Base-by-base conservation (phyloP, 768 basidiomycete species). In the Xerocomus brunneocitrinus region DNA sequence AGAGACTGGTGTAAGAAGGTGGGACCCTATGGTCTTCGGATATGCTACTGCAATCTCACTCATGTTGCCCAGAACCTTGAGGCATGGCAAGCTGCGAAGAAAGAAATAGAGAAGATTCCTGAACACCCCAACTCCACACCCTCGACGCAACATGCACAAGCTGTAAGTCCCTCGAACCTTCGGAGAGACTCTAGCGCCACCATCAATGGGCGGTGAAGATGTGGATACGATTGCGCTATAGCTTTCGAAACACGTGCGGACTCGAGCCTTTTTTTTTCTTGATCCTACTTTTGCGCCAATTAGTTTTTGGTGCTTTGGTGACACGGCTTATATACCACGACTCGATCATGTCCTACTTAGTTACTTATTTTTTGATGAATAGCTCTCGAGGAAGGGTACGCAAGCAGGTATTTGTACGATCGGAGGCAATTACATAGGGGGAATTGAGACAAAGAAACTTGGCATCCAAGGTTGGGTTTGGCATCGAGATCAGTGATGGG, bases 1-100 rank as follows among this genome's bases (percentile, higher is more conserved):
- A 81, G 88, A 47, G 97, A 98, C 61, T 98, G 95, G 95, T 95
- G 93, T 70, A 87, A 89, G 76, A 91, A 94, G 85, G 95, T 93
- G 55, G 32, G 59, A 49, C 24, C 48, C 52, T 47, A 24, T 35
- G 22, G 9, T 49, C 49, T 52, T 44, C 13, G 52, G 46, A 39
- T 50, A 47, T 34, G n/a, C 36, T 50, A 5, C 47, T 44, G 46
- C 50, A 48, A 59, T 48, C 51, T 67, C 51, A 60, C 53, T 49
- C 43, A 27, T 53, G 55, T 56, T 52, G 30, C 50, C 46, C 60
- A 98, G 95, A 99, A 98, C 72, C 76, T 99, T 47, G 91, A 97
- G 64, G 90, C 88, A 49, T 99, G 97, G 97, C 88, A 95, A 73
- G 93, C 93, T 63, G 97, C 93, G 8, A 91, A 91, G 76, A 82